Base-by-base conservation (phyloP, 169 alveolate genomes). In the Babesia gibsoni region DNA sequence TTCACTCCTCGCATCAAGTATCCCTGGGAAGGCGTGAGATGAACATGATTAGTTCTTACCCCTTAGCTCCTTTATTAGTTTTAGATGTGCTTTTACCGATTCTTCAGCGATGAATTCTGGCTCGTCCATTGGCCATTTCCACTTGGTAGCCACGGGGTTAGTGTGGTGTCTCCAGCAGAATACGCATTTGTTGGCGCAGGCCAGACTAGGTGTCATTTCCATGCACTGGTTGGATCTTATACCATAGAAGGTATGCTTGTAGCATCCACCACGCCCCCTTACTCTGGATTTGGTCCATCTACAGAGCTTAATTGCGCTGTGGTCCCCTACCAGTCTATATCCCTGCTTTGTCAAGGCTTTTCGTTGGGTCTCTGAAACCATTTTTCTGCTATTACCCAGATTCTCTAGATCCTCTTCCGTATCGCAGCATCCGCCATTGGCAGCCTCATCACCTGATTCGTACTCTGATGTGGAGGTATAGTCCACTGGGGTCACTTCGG, bases 111-210 rank as follows among this genome's bases (percentile, higher is more conserved):
- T 67, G 81, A 79, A 74, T 9, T 89, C 84, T 12, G 96, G 93
- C 8, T 83, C 91, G 72, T 93, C 97, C 72, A 61, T 53, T 45
- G 81, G 65, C 97, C 97, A 91, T 45, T 79, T 75, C 97, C 97
- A 93, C 23, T 72, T 56, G 4, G 89, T 87, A 0, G 92, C 92
- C 10, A 90, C 96, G 10, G 95, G 95, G 58, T 93, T 93, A 35
- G 91, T 91, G 84, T 93, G 97, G 67, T 93, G 97, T 37, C 97
- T 70, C 97, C 97, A 93, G 84, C 97, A 93, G 81, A 93, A 93
- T 16, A 93, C 95, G 54, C 97, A 93, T 58, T 91, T 90, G 91
- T 93, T 93, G 30, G 97, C 97, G 79, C 96, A 93, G 2, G 97
- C 97, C 37, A 93, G 79, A 49, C 95, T 90, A 30, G 96, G 93